These are phyloP conservation scores for Bipolaris oryzae DNA, from an alignment of 2,329 filamentous ascomycete species.

Conservation along the genomic window DNA sequence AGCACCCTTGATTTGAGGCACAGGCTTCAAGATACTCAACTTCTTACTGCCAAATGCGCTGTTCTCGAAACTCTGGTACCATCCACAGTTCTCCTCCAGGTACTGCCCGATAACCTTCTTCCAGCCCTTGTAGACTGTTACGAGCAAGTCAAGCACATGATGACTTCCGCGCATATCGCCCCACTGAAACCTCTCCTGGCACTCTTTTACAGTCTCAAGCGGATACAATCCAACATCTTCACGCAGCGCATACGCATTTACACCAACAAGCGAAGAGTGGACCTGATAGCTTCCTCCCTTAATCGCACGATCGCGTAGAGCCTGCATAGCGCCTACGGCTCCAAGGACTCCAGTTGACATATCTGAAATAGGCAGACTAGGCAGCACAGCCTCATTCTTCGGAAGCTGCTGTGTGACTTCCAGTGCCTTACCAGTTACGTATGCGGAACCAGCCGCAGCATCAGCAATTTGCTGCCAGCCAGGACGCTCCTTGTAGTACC, in stretches of 20 bases:
- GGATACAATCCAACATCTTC: background rate
- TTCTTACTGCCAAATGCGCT: background rate
- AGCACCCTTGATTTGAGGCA: background rate
- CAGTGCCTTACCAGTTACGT: slow-evolving; percentile 42
- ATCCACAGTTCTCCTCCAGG: background rate
- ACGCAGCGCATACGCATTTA: background rate
- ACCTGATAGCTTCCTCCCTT: slow-evolving; percentile 22
- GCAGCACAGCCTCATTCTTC: slow-evolving; percentile 30
- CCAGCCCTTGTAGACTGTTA: background rate
- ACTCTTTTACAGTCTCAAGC: background rate
- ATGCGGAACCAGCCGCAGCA: slow-evolving; percentile 30
- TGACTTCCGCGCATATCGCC: background rate
- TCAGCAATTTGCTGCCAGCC: slow-evolving; percentile 60
- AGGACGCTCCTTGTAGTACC: slow-evolving; percentile 53
- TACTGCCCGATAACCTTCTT: background rate
- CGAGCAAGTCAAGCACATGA: background rate
- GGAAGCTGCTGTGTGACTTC: slow-evolving; percentile 8
- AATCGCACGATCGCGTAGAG: slow-evolving; percentile 30
- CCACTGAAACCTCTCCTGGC: slow-evolving; percentile 1
- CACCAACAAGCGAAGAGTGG: background rate
- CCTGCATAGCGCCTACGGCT: slow-evolving; percentile 32
- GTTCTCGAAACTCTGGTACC: slow-evolving; percentile 1
- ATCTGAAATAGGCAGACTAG: slow-evolving; percentile 36
- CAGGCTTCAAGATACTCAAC: background rate
- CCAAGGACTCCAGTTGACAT: slow-evolving; percentile 38